Percentiles rank a stretch among this genome's conserved stretches.
Evolutionary conservation across 495 filamentous ascomycete species (phyloP).

Genomic region (Aspergillus egyptiacus): DNA sequence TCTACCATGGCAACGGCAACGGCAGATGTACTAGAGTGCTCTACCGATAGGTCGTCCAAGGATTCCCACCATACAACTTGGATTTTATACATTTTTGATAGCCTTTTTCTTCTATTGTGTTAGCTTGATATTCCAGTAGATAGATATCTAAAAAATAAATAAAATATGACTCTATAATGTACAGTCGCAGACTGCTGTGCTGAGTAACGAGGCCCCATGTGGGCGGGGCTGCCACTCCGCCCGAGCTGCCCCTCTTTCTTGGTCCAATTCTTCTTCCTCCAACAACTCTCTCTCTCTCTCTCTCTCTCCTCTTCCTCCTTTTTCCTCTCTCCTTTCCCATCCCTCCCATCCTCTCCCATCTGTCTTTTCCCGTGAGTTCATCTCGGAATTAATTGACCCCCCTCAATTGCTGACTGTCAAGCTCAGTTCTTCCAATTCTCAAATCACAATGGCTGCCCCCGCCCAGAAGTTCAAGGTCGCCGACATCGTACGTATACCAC

Average conservation of each 20-base stretch:
- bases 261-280: background rate
- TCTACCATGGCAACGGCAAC: no score
- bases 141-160: background rate
- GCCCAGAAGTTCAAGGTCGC: slow-evolving; percentile 96
- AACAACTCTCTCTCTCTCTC: no score
- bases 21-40: no score
- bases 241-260: slow-evolving; percentile 6
- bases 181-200: no score
- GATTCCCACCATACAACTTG: no score
- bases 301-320: slow-evolving; percentile 8
- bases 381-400: background rate
- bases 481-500: slow-evolving; percentile 75
- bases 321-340: slow-evolving; percentile 3
- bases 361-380: slow-evolving; percentile 8
- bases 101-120: no score
- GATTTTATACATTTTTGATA: no score
- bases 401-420: slow-evolving; percentile 12
- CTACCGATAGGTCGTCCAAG: no score
- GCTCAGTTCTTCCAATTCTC: background rate
- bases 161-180: no score
- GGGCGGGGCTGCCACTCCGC: slow-evolving; percentile 1
- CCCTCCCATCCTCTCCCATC: slow-evolving; percentile 4
- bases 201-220: slow-evolving; percentile 16
- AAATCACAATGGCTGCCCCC: slow-evolving; percentile 55
- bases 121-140: no score